phyloP scores from a whole-genome alignment of 2,329 filamentous ascomycete species.

The Ceratocystis smalleyi region DNA sequence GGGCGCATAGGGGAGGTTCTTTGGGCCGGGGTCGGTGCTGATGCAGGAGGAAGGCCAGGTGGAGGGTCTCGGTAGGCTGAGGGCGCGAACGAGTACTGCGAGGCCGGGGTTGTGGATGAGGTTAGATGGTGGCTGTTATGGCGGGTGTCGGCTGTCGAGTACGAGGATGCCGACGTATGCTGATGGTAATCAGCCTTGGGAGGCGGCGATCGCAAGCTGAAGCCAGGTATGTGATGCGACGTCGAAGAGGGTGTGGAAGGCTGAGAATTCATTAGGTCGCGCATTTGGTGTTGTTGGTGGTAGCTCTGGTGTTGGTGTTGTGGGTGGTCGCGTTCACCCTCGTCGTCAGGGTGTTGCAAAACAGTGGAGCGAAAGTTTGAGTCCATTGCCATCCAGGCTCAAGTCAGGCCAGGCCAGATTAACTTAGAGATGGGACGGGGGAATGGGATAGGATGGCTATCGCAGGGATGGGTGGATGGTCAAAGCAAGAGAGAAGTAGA shows the following conservation, averaged over 20 bases:
- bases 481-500: background rate
- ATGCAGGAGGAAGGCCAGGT: constrained; percentile 26
- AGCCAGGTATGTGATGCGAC: constrained; percentile 29
- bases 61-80: constrained; percentile 20
- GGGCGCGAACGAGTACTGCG: constrained; percentile 25
- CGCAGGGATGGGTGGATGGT: background rate
- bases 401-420: too few species aligned
- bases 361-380: constrained; percentile 36
- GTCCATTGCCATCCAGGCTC: constrained; percentile 25
- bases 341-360: constrained; percentile 32
- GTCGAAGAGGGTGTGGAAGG: constrained; percentile 18
- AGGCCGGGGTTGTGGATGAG: constrained; percentile 29
- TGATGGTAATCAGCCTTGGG: background rate
- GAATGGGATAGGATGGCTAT: background rate
- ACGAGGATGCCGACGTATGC: background rate
- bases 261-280: constrained; percentile 33
- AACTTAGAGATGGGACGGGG: constrained; percentile 7
- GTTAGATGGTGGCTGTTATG: constrained; percentile 19
- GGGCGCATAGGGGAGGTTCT: constrained; percentile 21
- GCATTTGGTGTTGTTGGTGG: constrained; percentile 25
- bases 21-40: constrained; percentile 31
- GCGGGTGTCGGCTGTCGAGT: background rate
- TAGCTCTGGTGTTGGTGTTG: constrained; percentile 19
- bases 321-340: constrained; percentile 23
- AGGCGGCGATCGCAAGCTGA: constrained; percentile 36